These are phyloP conservation scores for Colletotrichum limetticola DNA, from an alignment of 2,329 filamentous ascomycete genomes.

Conservation along the genomic window DNA sequence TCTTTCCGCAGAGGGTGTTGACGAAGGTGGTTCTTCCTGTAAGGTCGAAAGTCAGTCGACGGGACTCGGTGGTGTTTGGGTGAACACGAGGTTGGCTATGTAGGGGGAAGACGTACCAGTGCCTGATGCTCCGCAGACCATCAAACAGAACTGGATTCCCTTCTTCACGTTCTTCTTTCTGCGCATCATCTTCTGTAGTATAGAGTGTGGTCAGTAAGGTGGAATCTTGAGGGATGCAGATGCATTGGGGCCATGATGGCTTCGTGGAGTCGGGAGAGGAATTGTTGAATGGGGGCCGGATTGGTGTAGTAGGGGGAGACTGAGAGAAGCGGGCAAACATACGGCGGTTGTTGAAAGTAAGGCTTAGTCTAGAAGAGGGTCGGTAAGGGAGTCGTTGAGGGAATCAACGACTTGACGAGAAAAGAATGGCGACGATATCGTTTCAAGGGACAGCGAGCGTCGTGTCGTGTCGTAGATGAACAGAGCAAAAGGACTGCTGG, in stretches of 20 bases:
- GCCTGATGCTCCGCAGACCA: conserved; percentile 99
- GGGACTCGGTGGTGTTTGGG: not conserved
- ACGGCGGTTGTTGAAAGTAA: conserved; percentile 29
- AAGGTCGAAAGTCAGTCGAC: conserved; percentile 25
- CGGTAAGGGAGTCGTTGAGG: conserved; percentile 17
- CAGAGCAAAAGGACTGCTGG: conserved; percentile 31
- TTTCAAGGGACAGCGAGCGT: conserved; percentile 28
- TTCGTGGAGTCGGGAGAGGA: conserved; percentile 26
- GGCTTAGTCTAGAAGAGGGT: conserved; percentile 18
- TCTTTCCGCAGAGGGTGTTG: conserved; percentile 98
- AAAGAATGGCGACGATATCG: conserved; percentile 18
- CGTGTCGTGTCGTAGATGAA: conserved; percentile 28
- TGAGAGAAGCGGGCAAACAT: conserved; percentile 17
- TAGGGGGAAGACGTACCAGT: conserved; percentile 75
- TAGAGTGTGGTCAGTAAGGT: conserved; percentile 41
- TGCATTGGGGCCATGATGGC: conserved; percentile 26
- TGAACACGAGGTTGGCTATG: conserved; percentile 16
- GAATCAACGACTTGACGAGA: conserved; percentile 22
- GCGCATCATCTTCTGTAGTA: conserved; percentile 87
- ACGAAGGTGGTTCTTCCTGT: conserved; percentile 97
- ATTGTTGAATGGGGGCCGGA: conserved; percentile 15
- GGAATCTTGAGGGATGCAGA: conserved; percentile 23
- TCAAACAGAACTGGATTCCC: conserved; percentile 99
- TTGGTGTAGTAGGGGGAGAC: not conserved
- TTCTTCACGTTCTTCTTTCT: conserved; percentile 99